Evolutionary conservation across 2,329 filamentous ascomycete genomes (phyloP).

Genomic region (Pestalotiopsis sp.): DNA sequence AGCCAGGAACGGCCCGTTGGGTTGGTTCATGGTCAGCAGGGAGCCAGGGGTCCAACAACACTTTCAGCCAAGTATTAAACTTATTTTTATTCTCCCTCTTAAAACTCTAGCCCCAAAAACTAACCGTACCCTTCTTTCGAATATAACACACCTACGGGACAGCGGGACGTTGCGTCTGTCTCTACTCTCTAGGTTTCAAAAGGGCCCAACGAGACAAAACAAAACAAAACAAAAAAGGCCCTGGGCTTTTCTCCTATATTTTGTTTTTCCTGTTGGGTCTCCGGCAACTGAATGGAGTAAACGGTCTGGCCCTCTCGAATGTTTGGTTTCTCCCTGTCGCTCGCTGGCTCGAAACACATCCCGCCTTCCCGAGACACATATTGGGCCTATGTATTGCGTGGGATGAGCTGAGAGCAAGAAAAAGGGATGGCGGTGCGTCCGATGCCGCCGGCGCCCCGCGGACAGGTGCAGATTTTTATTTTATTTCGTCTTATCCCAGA

Average conservation of each 20-base stretch:
- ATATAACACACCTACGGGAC: neutral
- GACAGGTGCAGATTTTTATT: neutral
- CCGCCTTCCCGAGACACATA: neutral
- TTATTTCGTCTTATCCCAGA: neutral
- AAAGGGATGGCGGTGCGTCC: neutral
- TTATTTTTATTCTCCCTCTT: neutral
- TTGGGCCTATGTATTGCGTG: neutral
- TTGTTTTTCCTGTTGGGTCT: neutral
- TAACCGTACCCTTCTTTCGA: neutral
- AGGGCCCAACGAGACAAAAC: neutral
- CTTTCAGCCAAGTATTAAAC: neutral
- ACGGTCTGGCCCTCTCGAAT: neutral
- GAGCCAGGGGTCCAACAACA: neutral
- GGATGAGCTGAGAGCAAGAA: neutral
- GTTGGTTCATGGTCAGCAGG: neutral
- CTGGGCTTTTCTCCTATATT: neutral
- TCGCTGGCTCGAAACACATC: neutral
- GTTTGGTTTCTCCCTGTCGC: neutral
- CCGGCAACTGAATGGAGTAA: neutral
- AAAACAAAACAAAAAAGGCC: neutral
- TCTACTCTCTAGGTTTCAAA: neutral
- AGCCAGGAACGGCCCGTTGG: slow-evolving; percentile 11
- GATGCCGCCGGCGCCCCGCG: neutral
- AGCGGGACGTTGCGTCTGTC: neutral
- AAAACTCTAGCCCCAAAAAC: neutral